Evolutionary conservation across 108 stramenopile genomes (phyloP), one percentile per base, ranked within the genome.

Genomic region (Nitzschia putrida): DNA sequence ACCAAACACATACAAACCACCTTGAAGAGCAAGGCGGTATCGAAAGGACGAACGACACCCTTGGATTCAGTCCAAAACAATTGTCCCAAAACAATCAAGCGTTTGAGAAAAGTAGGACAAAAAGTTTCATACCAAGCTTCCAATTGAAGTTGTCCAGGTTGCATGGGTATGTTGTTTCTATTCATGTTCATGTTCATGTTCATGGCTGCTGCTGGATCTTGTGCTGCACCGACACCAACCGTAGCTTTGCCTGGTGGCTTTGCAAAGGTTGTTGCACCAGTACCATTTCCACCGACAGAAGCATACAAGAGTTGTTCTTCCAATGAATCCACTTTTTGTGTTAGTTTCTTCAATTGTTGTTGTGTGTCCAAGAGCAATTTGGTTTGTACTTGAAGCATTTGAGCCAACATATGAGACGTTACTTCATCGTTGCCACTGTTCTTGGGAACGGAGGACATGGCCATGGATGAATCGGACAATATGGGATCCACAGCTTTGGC

Each of bases 21-120:
- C 49, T 81, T 81, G 75, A 81, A 59, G 16, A 76, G 44, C 8
- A 81, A 40, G 7, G 71, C 80, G 0, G 44, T 61, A 64, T 81
- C 71, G 0, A 81, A 23, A n/a, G 67, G 67, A 22, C 67, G 38
- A 54, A 68, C 67, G 7, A 53, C 53, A 11, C 58, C 64, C 34
- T 40, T 57, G 3, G 64, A 66, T 23, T 61, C 51, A 18, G 26
- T 57, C 45, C 67, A 65, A 47, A 66, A 72, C 20, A 76, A 40
- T 18, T 34, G 29, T 34, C 29, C 29, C 29, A 34, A 34, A 34
- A 34, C 29, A 34, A 34, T 4, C 29, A 34, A 34, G 4, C 29
- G 51, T 20, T 42, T 14, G 71, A 43, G 29, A 73, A 12, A 7
- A 38, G 8, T 0, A 52, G 20, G 8, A 60, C 2, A 42, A 39